These are phyloP conservation scores for Gnomoniopsis sp. DNA, from an alignment of 2,329 filamentous ascomycete species.

Conservation along the genomic window DNA sequence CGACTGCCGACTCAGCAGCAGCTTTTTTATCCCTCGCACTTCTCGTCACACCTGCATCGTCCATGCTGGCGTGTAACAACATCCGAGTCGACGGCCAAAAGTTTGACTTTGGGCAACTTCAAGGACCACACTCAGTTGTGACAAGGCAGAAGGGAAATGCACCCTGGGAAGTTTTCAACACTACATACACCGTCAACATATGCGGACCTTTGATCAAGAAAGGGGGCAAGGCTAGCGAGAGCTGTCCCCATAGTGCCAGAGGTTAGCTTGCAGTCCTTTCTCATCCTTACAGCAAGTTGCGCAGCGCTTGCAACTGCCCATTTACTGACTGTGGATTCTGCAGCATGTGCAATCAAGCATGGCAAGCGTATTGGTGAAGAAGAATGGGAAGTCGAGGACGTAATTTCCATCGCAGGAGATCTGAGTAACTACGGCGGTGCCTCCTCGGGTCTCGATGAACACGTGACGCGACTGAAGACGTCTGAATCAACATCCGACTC, in stretches of 20 bases:
- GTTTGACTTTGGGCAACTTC: constrained; percentile 63
- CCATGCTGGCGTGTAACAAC: constrained; percentile 60
- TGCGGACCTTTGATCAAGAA: constrained; percentile 65
- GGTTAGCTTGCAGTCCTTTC: constrained; percentile 41
- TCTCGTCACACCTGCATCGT: constrained; percentile 34
- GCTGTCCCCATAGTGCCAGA: constrained; percentile 68
- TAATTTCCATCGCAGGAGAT: constrained; percentile 73
- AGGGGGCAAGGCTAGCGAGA: constrained; percentile 47
- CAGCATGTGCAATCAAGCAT: constrained; percentile 74
- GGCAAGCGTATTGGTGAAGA: constrained; percentile 43
- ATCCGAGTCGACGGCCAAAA: constrained; percentile 54
- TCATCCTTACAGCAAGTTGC: too few relatives aligned
- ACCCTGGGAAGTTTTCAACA: constrained; percentile 60
- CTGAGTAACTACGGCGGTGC: constrained; percentile 57
- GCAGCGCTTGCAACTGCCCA: not conserved
- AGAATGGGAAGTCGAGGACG: constrained; percentile 48
- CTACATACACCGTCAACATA: constrained; percentile 77
- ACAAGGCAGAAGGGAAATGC: constrained; percentile 44
- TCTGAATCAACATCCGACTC: constrained; percentile 62
- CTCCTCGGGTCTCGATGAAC: constrained; percentile 53
- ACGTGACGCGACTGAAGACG: constrained; percentile 62
- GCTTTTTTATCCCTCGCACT: constrained; percentile 33
- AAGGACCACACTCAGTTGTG: constrained; percentile 67
- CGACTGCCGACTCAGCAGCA: constrained; percentile 31
- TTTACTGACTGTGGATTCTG: not conserved